Base-by-base conservation (phyloP, 148 eudicot species). In the Nyssa sinensis region DNA sequence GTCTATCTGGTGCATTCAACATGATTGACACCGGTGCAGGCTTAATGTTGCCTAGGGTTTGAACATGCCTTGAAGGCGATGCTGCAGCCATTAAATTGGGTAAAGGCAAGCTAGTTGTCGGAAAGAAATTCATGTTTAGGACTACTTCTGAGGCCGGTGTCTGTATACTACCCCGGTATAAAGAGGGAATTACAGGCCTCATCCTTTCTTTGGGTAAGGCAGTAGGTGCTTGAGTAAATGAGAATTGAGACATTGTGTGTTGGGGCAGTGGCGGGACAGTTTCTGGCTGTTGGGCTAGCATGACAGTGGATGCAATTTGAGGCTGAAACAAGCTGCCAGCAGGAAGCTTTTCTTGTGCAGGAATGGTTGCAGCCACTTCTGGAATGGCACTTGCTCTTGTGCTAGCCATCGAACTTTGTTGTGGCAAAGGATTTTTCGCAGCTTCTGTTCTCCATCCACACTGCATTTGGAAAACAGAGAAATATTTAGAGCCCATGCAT, bases 351-450 rank as follows among this genome's bases (percentile, higher is more conserved):
- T 73, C 81, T 65, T 76, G n/a, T n/a, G n/a, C n/a, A n/a, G n/a
- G n/a, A n/a, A n/a, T 69, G 74, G 64, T 65, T 31, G 69, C 47
- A 30, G 74, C 29, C 23, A 64, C 62, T 30, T 62, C 84, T 3
- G 85, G 64, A 49, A 59, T 31, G 29, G 47, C 27, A 30, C 53
- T 34, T 19, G 61, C 47, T 27, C 66, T 74, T 60, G 77, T 74
- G 12, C 61, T 72, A 5, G 64, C 74, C 17, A 67, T 34, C 3
- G 62, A 39, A 23, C 76, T 72, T 57, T 82, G 86, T 70, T 83
- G 77, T 9, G 96, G 85, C 82, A 95, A 95, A 11, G 96, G 97
- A 58, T 89, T 90, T 81, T 85, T 88, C 12, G 81, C 76, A n/a
- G 71, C 68, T 32, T 88, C 86, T 39, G 79, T 60, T 75, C 80